Evolutionary conservation across 2,329 filamentous ascomycete species (phyloP).

Genomic region (Fulvia fulva): DNA sequence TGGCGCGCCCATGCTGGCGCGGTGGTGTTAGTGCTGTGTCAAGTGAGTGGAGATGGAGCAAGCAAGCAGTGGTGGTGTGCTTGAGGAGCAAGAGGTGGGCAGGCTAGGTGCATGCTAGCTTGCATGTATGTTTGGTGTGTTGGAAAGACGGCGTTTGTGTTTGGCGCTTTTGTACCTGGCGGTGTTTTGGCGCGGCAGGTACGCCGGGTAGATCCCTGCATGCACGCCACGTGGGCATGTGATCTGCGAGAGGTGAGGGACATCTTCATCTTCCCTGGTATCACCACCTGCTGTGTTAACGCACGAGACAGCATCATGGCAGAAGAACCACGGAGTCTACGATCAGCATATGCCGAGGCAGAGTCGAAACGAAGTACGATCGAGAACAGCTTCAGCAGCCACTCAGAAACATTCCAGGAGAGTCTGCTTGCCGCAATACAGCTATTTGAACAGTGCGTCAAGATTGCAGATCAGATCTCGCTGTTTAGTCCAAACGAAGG

Average conservation of each 20-base stretch:
- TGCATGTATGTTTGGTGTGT: not conserved
- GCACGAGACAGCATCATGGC: constrained; percentile 39
- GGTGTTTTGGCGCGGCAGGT: not conserved
- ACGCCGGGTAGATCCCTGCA: not conserved
- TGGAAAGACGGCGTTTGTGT: not conserved
- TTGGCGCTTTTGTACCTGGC: not conserved
- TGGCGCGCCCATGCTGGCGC: constrained; percentile 12
- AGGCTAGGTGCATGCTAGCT: not conserved
- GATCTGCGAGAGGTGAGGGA: not conserved
- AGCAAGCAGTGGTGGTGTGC: constrained; percentile 5
- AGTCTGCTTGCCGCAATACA: constrained; percentile 64
- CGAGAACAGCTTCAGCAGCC: constrained; percentile 61
- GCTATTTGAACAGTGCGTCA: constrained; percentile 69
- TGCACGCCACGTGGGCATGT: not conserved
- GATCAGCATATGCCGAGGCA: constrained; percentile 50
- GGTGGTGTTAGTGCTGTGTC: constrained; percentile 1
- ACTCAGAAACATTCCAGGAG: constrained; percentile 62
- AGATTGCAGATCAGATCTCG: constrained; percentile 65
- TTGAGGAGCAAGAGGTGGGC: not conserved
- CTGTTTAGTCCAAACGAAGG: constrained; percentile 90
- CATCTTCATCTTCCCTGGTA: too few species aligned
- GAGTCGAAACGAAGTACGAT: constrained; percentile 55
- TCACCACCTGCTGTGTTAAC: too few species aligned
- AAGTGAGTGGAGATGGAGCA: not conserved
- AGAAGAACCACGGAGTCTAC: constrained; percentile 52